These are phyloP conservation scores for Cystobasidium tubakii DNA, from an alignment of 768 basidiomycete genomes.

Conservation along the genomic window DNA sequence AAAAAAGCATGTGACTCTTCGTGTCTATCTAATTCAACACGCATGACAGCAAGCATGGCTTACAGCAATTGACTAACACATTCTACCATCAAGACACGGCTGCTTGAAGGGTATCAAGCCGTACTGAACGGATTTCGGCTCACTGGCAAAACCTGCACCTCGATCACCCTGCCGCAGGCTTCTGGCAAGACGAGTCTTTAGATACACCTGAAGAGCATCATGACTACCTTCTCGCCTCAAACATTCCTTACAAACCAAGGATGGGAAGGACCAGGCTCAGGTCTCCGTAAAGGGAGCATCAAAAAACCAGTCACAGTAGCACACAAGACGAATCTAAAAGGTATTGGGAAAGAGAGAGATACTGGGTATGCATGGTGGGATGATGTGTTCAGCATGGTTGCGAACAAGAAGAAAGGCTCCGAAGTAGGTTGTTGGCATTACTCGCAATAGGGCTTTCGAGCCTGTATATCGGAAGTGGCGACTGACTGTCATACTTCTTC, in stretches of 20 bases:
- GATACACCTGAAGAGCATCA: not conserved
- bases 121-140: not conserved
- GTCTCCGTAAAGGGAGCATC: slow-evolving; percentile 38
- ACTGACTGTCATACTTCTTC: not conserved
- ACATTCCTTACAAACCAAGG: slow-evolving; percentile 43
- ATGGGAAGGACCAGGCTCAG: slow-evolving; percentile 41
- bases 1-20: too few species aligned
- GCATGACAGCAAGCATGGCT: too few species aligned
- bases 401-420: slow-evolving; percentile 37
- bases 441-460: not conserved
- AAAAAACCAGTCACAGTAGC: slow-evolving; percentile 43
- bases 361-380: slow-evolving; percentile 46
- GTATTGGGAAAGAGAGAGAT: slow-evolving; percentile 44
- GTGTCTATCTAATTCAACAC: too few species aligned
- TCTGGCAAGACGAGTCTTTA: too few species aligned
- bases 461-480: not conserved
- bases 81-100: not conserved
- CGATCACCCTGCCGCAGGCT: not conserved
- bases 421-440: not conserved
- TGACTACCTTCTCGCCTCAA: slow-evolving; percentile 38
- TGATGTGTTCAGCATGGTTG: slow-evolving; percentile 41
- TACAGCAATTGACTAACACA: too few species aligned
- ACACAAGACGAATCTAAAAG: slow-evolving; percentile 44
- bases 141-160: not conserved
- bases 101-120: not conserved